Base-by-base conservation (phyloP, 805 yeast genomes). In the Lipomyces chichibuensis region DNA sequence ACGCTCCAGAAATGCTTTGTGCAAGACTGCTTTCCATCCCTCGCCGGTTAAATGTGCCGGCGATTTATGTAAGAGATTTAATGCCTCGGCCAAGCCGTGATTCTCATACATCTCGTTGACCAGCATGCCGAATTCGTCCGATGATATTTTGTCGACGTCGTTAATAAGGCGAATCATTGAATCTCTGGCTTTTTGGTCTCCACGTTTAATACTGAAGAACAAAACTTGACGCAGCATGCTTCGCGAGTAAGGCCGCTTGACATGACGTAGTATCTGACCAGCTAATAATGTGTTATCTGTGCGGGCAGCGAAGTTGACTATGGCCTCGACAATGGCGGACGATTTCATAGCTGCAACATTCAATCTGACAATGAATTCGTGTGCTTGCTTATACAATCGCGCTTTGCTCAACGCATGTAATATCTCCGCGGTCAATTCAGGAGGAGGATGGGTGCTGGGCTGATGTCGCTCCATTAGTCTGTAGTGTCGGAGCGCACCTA, bases 221-320 rank as follows among this genome's bases (percentile, higher is more conserved):
- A 66, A 23, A 35, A 66, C 25, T 52, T 66, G 62, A 11, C 64
- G 62, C 11, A 66, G 37, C 9, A 62, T 52, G 13, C n/a, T 9
- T n/a, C 69, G 58, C 25, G 64, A 37, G 29, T 37, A 39, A 33
- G 69, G 68, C 32, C 33, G 61, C 33, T 14, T 29, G 20, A 65
- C 23, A 39, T 53, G 27, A 43, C 52, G 20, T 51, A 65, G 20
- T 33, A 61, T 27, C 27, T 67, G 65, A 35, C 37, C 5, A n/a
- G 61, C 68, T n/a, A 67, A 49, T 51, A 25, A 14, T 9, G 32
- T 9, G 52, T 67, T 63, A 9, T 56, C 33, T n/a, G 67, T 61
- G 25, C 70, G 67, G 20, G 69, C 65, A 51, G 56, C 56, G 37
- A 61, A 62, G 51, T 67, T 67, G 13, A 67, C 52, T 20, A 65